Evolutionary conservation across 495 filamentous ascomycete species (phyloP), one percentile per base, ranked within the genome.

Genomic region (Aspergillus steynii): DNA sequence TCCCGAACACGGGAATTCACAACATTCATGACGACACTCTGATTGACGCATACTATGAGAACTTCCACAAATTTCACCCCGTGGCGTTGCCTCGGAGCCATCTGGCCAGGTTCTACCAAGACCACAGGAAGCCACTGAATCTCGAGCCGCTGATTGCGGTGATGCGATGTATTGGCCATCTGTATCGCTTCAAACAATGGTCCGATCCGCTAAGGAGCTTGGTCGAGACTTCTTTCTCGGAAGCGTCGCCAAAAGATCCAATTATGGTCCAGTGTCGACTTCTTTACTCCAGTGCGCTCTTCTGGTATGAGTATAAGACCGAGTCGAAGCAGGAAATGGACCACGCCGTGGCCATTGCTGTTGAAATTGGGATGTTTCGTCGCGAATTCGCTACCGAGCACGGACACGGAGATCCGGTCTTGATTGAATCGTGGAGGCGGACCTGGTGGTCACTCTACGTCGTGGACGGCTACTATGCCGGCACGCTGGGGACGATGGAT

Each of bases 391-490:
- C 69, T 26, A 9, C 20, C 0, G 12, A 31, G 14, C 50, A 72
- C 25, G 70, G 65, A 8, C 62, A 31, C 34, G 62, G 55, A 3
- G 71, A 74, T 50, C 56, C 42, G 0, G 62, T 75, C 3, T 26
- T 71, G 34, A 42, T 46, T 25, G 75, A 76, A 65, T 59, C 55
- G 25, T 78, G 72, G 75, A 65, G 75, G 20, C 62, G 75, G 20
- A 75, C 74, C 1, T 78, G 75, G 75, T 76, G 75, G 75, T 68
- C 65, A 57, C 25, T 75, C 1, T 76, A 71, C 54, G 66, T 62
- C 6, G 42, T 71, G 0, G 75, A 76, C 25, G 66, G 63, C 37
- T 70, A 69, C 32, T 71, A 68, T 29, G 67, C 71, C 1, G 73
- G 73, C 4, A 74, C 70, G 14, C 53, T 70, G 37, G 66, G 67